Percentiles rank a stretch among this genome's conserved stretches.
Evolutionary conservation across 257 asterid genomes (phyloP).

Genomic region (Rubia yunnanensis): DNA sequence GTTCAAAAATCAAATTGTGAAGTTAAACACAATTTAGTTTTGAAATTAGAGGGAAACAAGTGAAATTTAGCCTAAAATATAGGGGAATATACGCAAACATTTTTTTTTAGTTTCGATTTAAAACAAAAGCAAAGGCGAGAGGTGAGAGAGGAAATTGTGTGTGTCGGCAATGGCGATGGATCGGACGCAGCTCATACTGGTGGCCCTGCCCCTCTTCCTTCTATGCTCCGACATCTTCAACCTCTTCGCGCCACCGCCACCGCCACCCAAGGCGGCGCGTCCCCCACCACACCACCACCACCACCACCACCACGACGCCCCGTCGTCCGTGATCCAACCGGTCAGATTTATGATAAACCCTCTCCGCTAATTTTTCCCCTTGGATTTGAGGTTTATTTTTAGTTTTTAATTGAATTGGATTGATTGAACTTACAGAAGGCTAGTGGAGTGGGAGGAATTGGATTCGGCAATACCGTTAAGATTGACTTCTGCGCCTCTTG

Average conservation of each 20-base stretch:
- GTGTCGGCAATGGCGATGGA: conserved; percentile 35
- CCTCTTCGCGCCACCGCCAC: conserved; percentile 77
- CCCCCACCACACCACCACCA: conserved; percentile 37
- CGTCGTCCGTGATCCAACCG: conserved; percentile 30
- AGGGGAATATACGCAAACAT: background rate
- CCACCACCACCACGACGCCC: conserved; percentile 17
- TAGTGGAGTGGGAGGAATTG: conserved; percentile 42
- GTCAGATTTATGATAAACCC: conserved; percentile 21
- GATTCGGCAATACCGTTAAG: conserved; percentile 69
- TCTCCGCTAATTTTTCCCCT: background rate
- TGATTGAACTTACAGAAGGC: conserved; percentile 42
- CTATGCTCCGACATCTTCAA: conserved; percentile 66
- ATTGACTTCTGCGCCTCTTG: conserved; percentile 92
- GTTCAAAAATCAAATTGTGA: no score
- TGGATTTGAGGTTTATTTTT: background rate
- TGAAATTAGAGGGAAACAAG: background rate
- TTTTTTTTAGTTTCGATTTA: background rate
- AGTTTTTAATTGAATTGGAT: background rate
- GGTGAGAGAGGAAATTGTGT: background rate
- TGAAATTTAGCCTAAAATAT: background rate
- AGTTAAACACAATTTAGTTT: background rate
- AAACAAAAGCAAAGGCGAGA: background rate
- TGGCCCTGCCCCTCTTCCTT: conserved; percentile 78
- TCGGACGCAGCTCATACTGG: conserved; percentile 69
- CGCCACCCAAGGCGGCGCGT: conserved; percentile 47